Percentiles rank a stretch among this genome's conserved stretches.
These are phyloP conservation scores for Auxenochlorella protothecoides DNA, from an alignment of 139 green algal species.

Conservation along the genomic window DNA sequence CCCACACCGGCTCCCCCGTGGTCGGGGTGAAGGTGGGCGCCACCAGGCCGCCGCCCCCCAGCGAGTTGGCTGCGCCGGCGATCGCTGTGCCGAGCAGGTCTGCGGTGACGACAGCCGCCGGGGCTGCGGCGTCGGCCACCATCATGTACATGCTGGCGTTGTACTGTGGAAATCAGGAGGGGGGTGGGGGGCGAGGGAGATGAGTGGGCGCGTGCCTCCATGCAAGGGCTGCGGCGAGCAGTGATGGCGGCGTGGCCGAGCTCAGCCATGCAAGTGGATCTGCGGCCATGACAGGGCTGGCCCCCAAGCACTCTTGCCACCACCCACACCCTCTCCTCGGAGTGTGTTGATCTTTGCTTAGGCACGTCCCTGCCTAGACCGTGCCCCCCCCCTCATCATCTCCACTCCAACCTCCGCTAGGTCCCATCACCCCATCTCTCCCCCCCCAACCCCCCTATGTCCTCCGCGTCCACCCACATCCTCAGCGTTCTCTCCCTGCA, in stretches of 20 bases:
- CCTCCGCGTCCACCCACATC: neutral
- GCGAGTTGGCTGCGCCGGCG: constrained; percentile 1
- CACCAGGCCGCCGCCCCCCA: neutral
- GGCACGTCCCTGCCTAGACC: too few species aligned
- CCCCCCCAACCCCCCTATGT: neutral
- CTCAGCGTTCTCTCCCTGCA: neutral
- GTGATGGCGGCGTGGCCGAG: too few species aligned
- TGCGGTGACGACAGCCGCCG: constrained; percentile 19
- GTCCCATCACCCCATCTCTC: too few species aligned
- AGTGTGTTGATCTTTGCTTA: too few species aligned
- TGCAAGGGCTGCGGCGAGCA: too few species aligned
- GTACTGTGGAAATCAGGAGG: constrained; percentile 7
- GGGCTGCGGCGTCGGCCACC: constrained; percentile 5
- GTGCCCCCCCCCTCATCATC: too few species aligned
- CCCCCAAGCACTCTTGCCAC: neutral
- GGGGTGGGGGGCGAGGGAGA: neutral
- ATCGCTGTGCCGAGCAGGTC: neutral
- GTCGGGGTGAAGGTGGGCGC: neutral
- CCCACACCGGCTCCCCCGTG: constrained; percentile 1
- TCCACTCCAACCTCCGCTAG: too few species aligned
- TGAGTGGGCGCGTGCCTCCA: too few species aligned
- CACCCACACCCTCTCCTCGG: constrained; percentile 6
- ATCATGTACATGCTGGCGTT: constrained; percentile 24
- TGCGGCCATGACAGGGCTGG: too few species aligned
- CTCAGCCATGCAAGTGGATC: too few species aligned